Percentiles rank a stretch among this genome's conserved stretches.
phyloP scores from a whole-genome alignment of 2,329 filamentous ascomycete species.

The Chaetomiaceae sp. region DNA sequence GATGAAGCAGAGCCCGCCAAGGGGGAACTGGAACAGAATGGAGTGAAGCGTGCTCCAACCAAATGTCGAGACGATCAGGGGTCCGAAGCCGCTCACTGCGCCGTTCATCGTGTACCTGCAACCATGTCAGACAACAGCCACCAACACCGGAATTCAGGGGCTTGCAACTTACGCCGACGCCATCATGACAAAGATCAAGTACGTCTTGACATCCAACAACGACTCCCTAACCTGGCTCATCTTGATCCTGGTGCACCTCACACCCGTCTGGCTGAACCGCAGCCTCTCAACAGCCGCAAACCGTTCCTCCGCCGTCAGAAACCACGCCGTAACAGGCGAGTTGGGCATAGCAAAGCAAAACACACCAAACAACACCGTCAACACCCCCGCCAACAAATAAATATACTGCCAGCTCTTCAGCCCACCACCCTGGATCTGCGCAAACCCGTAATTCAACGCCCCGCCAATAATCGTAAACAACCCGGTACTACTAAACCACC shows the following conservation, averaged over 20 bases:
- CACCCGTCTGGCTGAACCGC: slow-evolving; percentile 58
- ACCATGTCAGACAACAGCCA: not conserved
- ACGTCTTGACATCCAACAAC: slow-evolving; percentile 56
- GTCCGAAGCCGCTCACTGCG: slow-evolving; percentile 66
- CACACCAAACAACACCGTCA: slow-evolving; percentile 62
- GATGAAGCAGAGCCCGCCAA: slow-evolving; percentile 64
- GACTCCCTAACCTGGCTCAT: slow-evolving; percentile 54
- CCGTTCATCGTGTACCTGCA: slow-evolving; percentile 63
- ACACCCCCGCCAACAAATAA: slow-evolving; percentile 58
- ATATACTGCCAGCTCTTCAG: slow-evolving; percentile 66
- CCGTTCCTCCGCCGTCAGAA: slow-evolving; percentile 58
- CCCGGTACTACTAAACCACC: slow-evolving; percentile 61
- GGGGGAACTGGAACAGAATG: slow-evolving; percentile 71
- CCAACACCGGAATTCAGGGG: not conserved
- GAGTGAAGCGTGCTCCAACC: slow-evolving; percentile 60
- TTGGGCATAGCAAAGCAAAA: slow-evolving; percentile 60
- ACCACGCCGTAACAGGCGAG: slow-evolving; percentile 65
- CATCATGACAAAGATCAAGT: slow-evolving; percentile 64
- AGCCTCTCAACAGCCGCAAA: slow-evolving; percentile 62
- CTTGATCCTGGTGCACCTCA: slow-evolving; percentile 59
- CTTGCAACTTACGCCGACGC: slow-evolving; percentile 47
- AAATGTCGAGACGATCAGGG: slow-evolving; percentile 68
- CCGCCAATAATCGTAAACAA: slow-evolving; percentile 61
- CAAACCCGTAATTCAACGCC: slow-evolving; percentile 63
- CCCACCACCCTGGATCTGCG: slow-evolving; percentile 51